phyloP scores from a whole-genome alignment of 2,329 filamentous ascomycete genomes.

The Neonectria hederae region DNA sequence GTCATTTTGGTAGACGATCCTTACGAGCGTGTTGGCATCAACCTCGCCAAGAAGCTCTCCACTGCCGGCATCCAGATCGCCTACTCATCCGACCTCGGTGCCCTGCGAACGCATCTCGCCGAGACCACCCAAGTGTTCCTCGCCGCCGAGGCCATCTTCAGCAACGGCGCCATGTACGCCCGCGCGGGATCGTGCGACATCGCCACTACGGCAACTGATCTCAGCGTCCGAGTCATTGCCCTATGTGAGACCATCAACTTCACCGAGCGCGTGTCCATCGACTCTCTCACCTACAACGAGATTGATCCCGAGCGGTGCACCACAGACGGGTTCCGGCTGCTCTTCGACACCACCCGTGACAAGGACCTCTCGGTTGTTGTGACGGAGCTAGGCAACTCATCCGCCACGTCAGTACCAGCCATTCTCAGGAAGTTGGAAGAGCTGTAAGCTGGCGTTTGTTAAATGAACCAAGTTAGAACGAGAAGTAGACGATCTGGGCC shows the following conservation, averaged over 20 bases:
- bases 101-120: constrained; percentile 77
- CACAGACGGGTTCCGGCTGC: constrained; percentile 66
- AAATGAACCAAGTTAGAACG: constrained; percentile 27
- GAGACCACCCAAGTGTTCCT: constrained; percentile 79
- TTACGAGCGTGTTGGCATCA: constrained; percentile 61
- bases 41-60: constrained; percentile 74
- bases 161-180: constrained; percentile 90
- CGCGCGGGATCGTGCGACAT: constrained; percentile 87
- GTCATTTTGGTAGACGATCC: constrained; percentile 85
- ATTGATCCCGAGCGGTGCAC: constrained; percentile 78
- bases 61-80: constrained; percentile 77
- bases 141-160: constrained; percentile 93
- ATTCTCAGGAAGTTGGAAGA: constrained; percentile 67
- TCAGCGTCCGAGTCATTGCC: constrained; percentile 83
- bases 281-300: constrained; percentile 95
- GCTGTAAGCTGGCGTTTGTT: constrained; percentile 49
- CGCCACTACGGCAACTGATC: constrained; percentile 81
- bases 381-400: constrained; percentile 88
- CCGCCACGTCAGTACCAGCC: constrained; percentile 83
- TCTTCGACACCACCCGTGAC: constrained; percentile 92
- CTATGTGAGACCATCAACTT: constrained; percentile 97
- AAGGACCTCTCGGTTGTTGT: constrained; percentile 89
- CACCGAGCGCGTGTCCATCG: constrained; percentile 82
- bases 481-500: constrained; percentile 22
- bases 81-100: constrained; percentile 82